Conservation (phyloP, 1,139 yeast species). For the Candida buenavistaensis region DNA sequence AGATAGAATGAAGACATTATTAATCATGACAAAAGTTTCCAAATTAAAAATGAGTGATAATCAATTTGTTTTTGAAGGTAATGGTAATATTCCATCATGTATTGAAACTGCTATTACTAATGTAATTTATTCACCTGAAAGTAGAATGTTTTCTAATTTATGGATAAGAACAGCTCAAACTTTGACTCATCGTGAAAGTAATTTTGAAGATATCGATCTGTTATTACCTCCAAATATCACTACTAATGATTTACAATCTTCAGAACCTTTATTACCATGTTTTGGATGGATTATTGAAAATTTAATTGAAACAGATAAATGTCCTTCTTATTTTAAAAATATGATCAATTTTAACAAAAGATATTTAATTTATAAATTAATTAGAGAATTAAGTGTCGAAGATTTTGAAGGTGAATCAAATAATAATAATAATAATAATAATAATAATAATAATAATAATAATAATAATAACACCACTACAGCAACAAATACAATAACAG, state of each 20-base stretch:
- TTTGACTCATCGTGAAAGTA: conserved; percentile 16
- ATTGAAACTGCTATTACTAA: conserved; percentile 78
- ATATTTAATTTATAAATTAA: conserved; percentile 41
- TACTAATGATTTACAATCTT: conserved; percentile 28
- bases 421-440: too few relatives aligned
- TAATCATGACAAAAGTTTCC: conserved; percentile 66
- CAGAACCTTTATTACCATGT: conserved; percentile 64
- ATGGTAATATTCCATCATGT: conserved; percentile 72
- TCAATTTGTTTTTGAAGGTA: conserved; percentile 52
- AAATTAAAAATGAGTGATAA: conserved; percentile 70
- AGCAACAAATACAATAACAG: conserved; percentile 3
- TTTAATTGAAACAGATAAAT: conserved; percentile 36
- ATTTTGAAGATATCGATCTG: conserved; percentile 32
- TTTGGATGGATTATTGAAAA: conserved; percentile 65
- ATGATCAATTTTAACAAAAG: conserved; percentile 45
- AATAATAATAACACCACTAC: too few relatives aligned
- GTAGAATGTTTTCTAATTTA: conserved; percentile 62
- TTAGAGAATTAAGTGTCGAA: conserved; percentile 44
- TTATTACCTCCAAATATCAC: conserved; percentile 36
- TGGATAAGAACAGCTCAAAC: conserved; percentile 60
- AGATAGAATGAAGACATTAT: conserved; percentile 67
- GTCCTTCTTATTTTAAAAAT: conserved; percentile 33
- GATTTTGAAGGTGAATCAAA: conserved; percentile 27
- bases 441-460: too few relatives aligned
- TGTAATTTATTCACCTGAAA: conserved; percentile 79